Percentiles rank a stretch among this genome's conserved stretches.
Conservation (phyloP, 2,329 filamentous ascomycete species). For the Pseudogymnoascus sp. region DNA sequence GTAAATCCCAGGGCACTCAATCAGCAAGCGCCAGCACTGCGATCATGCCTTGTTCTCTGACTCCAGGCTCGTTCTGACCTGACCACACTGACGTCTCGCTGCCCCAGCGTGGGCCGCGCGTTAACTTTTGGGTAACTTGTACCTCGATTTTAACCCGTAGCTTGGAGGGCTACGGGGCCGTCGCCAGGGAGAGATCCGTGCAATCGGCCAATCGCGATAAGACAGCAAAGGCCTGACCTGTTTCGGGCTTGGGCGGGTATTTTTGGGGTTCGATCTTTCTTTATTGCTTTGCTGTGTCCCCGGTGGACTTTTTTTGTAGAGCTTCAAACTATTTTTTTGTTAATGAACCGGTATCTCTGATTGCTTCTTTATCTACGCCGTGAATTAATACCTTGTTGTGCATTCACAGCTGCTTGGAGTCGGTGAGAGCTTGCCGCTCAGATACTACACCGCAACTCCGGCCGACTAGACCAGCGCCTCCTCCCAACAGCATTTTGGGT, state of each 20-base stretch:
- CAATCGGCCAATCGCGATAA: conserved; percentile 4
- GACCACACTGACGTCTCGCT: not conserved
- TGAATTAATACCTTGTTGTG: not conserved
- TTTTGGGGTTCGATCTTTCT: not conserved
- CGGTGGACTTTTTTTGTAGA: not conserved
- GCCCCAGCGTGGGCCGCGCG: conserved; percentile 3
- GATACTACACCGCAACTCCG: not conserved
- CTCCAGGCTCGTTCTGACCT: not conserved
- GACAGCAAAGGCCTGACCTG: conserved; percentile 3
- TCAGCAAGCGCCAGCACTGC: conserved; percentile 4
- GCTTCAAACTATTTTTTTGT: not conserved
- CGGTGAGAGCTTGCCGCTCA: not conserved
- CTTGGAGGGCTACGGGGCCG: not conserved
- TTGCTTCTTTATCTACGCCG: not conserved
- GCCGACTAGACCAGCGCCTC: not conserved
- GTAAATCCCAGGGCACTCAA: not conserved
- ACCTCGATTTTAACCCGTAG: not conserved
- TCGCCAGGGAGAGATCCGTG: conserved; percentile 4
- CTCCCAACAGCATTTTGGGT: not conserved
- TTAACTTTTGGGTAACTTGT: conserved; percentile 1
- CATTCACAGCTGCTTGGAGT: not conserved
- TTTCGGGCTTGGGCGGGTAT: conserved; percentile 5
- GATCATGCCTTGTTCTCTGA: not conserved
- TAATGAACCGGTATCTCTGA: not conserved
- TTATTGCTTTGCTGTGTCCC: conserved; percentile 1